Evolutionary conservation across 352 stramenopile genomes (phyloP), one percentile per base, ranked within the genome.

Genomic region (Globisporangium middletonii): DNA sequence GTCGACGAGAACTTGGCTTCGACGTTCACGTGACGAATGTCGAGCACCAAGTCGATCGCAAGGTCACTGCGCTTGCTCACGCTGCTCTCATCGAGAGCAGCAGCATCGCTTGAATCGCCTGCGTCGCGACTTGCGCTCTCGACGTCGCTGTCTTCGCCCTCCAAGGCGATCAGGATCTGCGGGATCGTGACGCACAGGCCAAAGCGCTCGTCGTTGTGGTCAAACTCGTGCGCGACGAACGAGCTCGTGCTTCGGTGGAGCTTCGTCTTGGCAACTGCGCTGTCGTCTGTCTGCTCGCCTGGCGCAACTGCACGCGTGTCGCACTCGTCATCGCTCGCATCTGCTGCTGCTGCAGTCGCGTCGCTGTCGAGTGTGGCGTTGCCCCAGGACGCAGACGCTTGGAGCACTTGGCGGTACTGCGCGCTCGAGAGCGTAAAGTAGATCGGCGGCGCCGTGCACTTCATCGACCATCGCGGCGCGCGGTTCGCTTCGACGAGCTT

Each of bases 391-490:
- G 72, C 63, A n/a, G 77, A 88, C 30, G 77, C 74, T 45, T 83
- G 72, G 12, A 89, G 41, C 9, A 89, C 72, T 63, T 91, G 79
- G 8, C 79, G 69, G 27, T 88, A 88, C 57, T 91, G 81, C 1
- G 72, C 62, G 50, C 72, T 88, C 0, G 77, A 87, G 16, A 91
- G 63, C 0, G 77, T 81, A 50, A 91, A 86, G 48, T 83, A 86
- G 28, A 91, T 85, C 0, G 81, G 81, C n/a, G 81, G 81, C 16
- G 73, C 74, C 4, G 68, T 87, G 49, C 81, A 87, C 27, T 80
- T 77, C 64, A 85, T 79, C 27, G 63, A 43, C 81, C 79, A 91
- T 28, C 78, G 80, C 4, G 78, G 68, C 8, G 72, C 55, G 2
- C 70, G 57, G n/a, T 76, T 64, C 1, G 60, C 50, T 42, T 79